phyloP scores from a whole-genome alignment of 2,329 filamentous ascomycete genomes.

The Nigrospora osmanthi region DNA sequence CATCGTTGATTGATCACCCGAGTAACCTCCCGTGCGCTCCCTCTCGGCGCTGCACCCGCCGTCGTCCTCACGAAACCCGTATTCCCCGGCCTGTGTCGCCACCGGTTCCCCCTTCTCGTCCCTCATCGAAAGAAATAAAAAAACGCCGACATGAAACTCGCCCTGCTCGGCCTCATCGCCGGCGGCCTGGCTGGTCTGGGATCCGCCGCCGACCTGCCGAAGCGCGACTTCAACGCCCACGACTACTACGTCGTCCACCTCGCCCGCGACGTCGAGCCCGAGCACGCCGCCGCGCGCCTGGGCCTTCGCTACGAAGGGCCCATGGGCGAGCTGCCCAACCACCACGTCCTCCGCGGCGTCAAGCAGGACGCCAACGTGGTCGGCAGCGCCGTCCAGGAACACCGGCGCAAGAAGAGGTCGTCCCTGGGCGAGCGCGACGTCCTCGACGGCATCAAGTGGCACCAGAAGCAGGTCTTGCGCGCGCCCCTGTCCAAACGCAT shows the following conservation, averaged over 20 bases:
- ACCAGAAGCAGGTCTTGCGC: slow-evolving; percentile 61
- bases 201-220: slow-evolving; percentile 37
- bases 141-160: slow-evolving; percentile 38
- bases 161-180: slow-evolving; percentile 40
- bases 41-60: too few relatives aligned
- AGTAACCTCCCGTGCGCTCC: too few relatives aligned
- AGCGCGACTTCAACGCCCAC: slow-evolving; percentile 67
- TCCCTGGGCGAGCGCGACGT: slow-evolving; percentile 42
- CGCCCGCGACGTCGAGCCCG: slow-evolving; percentile 55
- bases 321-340: slow-evolving; percentile 68
- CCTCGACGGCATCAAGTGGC: slow-evolving; percentile 68
- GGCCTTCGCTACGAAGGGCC: slow-evolving; percentile 75
- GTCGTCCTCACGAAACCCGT: too few relatives aligned
- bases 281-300: slow-evolving; percentile 62
- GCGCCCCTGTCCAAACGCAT: slow-evolving; percentile 45
- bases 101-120: not conserved
- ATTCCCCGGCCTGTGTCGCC: not conserved
- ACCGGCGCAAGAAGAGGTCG: slow-evolving; percentile 51
- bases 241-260: slow-evolving; percentile 95
- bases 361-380: slow-evolving; percentile 55
- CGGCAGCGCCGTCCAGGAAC: slow-evolving; percentile 40
- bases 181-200: slow-evolving; percentile 39
- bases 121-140: not conserved
- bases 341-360: slow-evolving; percentile 77
- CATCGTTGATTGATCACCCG: too few relatives aligned